Base-by-base conservation (phyloP, 768 basidiomycete genomes). In the Hygrophorus russula region DNA sequence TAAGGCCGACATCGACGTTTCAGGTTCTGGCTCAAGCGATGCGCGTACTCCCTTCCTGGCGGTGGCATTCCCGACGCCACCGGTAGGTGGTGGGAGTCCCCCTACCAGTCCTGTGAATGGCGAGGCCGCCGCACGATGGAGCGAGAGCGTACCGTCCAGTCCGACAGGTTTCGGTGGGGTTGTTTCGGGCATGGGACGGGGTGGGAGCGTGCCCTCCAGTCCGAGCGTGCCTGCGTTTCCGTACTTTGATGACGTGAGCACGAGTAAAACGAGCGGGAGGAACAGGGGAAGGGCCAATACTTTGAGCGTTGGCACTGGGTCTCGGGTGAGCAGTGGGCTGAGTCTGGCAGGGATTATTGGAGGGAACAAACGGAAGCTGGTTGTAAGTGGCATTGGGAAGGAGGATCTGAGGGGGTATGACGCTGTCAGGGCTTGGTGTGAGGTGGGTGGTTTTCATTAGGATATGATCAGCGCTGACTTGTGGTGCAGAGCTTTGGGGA, bases 341-440 rank as follows among this genome's bases (percentile, higher is more conserved):
- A 36, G n/a, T 19, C 6, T 24, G 1, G 12, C n/a, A 2, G 42
- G 35, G 4, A 12, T 7, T 5, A 24, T 20, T 4, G 49, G 15
- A 28, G 36, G 38, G 35, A 36, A 39, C 24, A 46, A 24, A 15
- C 50, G 45, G 30, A 64, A 63, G 53, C 48, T 65, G 30, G 57
- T 63, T 11, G 58, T 63, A 17, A 62, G 54, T 48, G 64, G 64
- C 10, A 51, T 63, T 9, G 49, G 30, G 15, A 42, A 45, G 18
- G 51, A 53, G 1, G 59, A 64, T 48, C 43, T 45, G 29, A 42
- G 49, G 11, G 57, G 47, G 17, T 57, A 53, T 38, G 58, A 59
- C 27, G 62, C 61, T 36, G 60, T 66, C 6, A 58, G 48, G 46
- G 41, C 41, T 12, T 66, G 65, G 63, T 64, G 62, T 48, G 61